Evolutionary conservation across 768 basidiomycete genomes (phyloP).

Genomic region (Trametes cingulata): DNA sequence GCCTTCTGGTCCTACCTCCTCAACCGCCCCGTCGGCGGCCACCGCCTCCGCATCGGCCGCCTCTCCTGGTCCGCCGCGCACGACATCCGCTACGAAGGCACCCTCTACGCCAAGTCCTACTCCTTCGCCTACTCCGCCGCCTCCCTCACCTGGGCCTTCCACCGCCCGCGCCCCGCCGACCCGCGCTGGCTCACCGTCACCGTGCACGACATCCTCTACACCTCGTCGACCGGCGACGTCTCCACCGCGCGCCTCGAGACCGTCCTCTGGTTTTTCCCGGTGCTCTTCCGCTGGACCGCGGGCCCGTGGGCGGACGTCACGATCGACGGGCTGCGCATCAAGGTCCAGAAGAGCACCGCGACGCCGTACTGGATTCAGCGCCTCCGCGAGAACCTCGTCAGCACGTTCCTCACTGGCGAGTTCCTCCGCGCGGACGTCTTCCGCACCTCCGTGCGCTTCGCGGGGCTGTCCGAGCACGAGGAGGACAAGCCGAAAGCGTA

Average conservation of each 20-base stretch:
- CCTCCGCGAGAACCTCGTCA: conserved; percentile 40
- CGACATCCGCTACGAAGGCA: conserved; percentile 23
- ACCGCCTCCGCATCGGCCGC: conserved; percentile 20
- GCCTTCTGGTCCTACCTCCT: conserved; percentile 19
- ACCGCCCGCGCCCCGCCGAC: conserved; percentile 31
- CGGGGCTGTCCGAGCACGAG: conserved; percentile 22
- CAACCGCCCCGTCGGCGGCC: conserved; percentile 17
- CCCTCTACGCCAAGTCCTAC: conserved; percentile 22
- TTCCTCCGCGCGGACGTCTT: conserved; percentile 42
- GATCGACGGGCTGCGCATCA: conserved; percentile 40
- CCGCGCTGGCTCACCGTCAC: conserved; percentile 37
- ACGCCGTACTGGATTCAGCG: conserved; percentile 41
- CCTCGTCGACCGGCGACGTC: conserved; percentile 30
- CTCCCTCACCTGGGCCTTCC: conserved; percentile 27
- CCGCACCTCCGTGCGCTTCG: conserved; percentile 36
- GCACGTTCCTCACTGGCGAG: conserved; percentile 42
- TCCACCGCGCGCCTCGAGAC: conserved; percentile 26
- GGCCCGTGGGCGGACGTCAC: conserved; percentile 38
- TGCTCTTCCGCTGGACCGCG: conserved; percentile 37
- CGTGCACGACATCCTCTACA: conserved; percentile 34
- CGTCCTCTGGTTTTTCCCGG: conserved; percentile 42
- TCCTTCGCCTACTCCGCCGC: conserved; percentile 22
- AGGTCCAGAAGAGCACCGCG: conserved; percentile 34
- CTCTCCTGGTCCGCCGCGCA: conserved; percentile 13
- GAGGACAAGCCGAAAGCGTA: conserved; percentile 10